Conservation (phyloP, 1,284 basidiomycete genomes). For the Quambalaria eucalypti region DNA sequence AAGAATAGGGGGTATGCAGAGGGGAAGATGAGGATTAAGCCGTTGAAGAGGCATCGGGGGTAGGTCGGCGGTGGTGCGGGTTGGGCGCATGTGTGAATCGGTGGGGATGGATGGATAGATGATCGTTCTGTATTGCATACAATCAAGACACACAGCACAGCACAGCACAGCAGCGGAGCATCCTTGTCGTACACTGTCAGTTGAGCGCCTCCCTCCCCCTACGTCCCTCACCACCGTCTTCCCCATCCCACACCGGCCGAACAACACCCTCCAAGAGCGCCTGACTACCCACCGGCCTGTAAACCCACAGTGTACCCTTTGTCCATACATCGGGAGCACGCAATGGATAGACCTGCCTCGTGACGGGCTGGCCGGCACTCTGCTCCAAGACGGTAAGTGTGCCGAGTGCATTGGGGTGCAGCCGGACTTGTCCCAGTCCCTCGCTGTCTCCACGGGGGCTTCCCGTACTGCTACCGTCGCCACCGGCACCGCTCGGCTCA, state of each 20-base stretch:
- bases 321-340: no score
- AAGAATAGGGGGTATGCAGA: slow-evolving; percentile 13
- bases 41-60: neutral
- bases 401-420: slow-evolving; percentile 3
- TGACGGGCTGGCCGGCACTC: neutral
- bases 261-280: neutral
- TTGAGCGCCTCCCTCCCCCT: neutral
- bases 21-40: neutral
- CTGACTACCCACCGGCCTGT: slow-evolving; percentile 4
- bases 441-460: slow-evolving; percentile 2
- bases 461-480: no score
- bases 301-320: slow-evolving; percentile 4
- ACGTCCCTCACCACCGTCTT: neutral
- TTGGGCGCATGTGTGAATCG: no score
- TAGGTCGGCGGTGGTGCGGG: no score
- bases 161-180: no score
- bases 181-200: no score
- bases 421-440: neutral
- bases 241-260: neutral
- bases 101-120: no score
- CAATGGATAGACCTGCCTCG: neutral
- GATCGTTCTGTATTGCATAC: no score
- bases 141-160: no score
- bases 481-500: no score
- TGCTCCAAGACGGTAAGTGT: slow-evolving; percentile 1